Evolutionary conservation across 805 yeast species (phyloP).

Genomic region (Saccharomyces eubayanus): DNA sequence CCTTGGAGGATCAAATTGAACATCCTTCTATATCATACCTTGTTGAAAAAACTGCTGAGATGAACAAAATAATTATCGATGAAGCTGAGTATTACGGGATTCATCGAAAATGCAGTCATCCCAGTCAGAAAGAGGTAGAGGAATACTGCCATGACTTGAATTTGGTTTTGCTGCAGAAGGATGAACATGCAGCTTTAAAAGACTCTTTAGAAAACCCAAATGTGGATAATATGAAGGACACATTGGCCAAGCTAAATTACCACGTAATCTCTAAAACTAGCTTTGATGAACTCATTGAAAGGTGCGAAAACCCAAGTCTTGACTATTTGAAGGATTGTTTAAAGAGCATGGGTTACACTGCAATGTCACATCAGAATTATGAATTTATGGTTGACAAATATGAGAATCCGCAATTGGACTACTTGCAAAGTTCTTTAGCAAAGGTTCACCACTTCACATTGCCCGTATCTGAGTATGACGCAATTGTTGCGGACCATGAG

Average conservation of each 20-base stretch:
- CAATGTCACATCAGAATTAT: no score
- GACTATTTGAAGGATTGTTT: no score
- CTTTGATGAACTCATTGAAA: constrained; percentile 1
- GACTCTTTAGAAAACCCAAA: background rate
- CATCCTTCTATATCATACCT: constrained; percentile 9
- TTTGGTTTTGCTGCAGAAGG: background rate
- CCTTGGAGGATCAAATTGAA: constrained; percentile 2
- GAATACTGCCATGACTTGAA: background rate
- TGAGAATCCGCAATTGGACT: no score
- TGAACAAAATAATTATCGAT: constrained; percentile 1
- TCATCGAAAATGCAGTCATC: background rate
- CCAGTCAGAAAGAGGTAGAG: background rate
- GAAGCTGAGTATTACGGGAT: background rate
- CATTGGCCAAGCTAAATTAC: background rate
- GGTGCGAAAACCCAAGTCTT: background rate
- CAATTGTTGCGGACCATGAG: background rate
- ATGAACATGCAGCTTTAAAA: constrained; percentile 2
- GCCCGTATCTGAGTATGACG: background rate
- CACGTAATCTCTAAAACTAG: background rate
- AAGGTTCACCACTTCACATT: background rate
- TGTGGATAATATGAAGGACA: background rate
- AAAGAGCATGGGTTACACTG: no score
- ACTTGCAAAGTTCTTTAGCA: no score
- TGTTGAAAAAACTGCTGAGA: background rate
- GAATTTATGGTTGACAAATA: no score